Percentiles rank a stretch among this genome's conserved stretches.
These are phyloP conservation scores for Ceriops zippeliana DNA, from an alignment of 345 rosid genomes.

Conservation along the genomic window DNA sequence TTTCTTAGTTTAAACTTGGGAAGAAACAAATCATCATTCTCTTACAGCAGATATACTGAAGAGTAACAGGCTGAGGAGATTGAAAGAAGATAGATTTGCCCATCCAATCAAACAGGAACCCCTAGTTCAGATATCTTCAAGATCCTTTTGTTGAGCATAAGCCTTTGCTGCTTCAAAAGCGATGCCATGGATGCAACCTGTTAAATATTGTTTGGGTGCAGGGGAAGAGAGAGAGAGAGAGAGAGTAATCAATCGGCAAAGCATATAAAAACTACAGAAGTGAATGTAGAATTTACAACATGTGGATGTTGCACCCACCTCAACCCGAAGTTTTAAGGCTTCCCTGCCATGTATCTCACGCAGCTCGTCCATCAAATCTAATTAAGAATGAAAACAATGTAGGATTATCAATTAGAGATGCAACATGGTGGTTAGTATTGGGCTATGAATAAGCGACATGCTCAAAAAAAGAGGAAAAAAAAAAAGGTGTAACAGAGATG, in stretches of 20 bases:
- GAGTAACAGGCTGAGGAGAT: neutral
- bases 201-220: neutral
- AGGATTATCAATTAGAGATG: neutral
- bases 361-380: constrained; percentile 87
- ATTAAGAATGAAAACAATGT: constrained; percentile 4
- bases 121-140: constrained; percentile 82
- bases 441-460: no score
- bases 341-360: constrained; percentile 90
- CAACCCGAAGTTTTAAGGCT: constrained; percentile 89
- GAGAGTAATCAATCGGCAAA: neutral
- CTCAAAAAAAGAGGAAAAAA: no score
- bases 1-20: neutral
- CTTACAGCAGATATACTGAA: neutral
- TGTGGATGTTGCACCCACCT: constrained; percentile 39
- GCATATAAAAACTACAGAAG: neutral
- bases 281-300: neutral
- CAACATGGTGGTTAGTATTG: no score
- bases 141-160: constrained; percentile 56
- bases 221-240: neutral
- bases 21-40: neutral
- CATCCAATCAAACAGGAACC: constrained; percentile 41
- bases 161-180: constrained; percentile 53
- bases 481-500: no score
- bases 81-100: constrained; percentile 1
- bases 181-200: constrained; percentile 90